These are phyloP conservation scores for Spinacia oleracea DNA, from an alignment of 179 eudicot genomes.

Conservation along the genomic window DNA sequence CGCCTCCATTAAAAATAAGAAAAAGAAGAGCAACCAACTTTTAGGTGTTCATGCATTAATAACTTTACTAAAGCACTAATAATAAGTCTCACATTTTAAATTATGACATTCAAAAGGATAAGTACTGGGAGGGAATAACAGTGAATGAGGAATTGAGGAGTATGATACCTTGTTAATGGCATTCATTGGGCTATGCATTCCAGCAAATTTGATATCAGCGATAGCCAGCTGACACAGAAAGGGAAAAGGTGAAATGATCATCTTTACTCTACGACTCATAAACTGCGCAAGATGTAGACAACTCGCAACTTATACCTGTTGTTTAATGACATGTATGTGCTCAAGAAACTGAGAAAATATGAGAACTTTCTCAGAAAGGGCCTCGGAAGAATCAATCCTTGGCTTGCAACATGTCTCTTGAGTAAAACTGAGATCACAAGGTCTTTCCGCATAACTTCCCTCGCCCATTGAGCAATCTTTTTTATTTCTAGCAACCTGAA, in stretches of 20 bases:
- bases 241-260: slow-evolving; percentile 8
- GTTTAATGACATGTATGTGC: slow-evolving; percentile 91
- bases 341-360: slow-evolving; percentile 98
- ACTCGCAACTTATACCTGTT: slow-evolving; percentile 57
- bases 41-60: no score
- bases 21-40: no score
- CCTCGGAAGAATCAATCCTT: slow-evolving; percentile 32
- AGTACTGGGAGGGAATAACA: background rate
- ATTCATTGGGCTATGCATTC: slow-evolving; percentile 88
- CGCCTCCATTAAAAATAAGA: no score
- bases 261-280: background rate
- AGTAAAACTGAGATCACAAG: slow-evolving; percentile 24
- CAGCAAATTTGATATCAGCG: slow-evolving; percentile 72
- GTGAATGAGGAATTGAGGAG: background rate
- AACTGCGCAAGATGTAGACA: slow-evolving; percentile 1
- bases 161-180: slow-evolving; percentile 60
- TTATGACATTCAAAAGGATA: no score
- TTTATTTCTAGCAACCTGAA: slow-evolving; percentile 49
- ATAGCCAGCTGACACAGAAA: slow-evolving; percentile 56
- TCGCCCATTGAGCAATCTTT: slow-evolving; percentile 28
- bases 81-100: no score
- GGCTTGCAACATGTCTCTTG: slow-evolving; percentile 20
- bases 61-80: no score
- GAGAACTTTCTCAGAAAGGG: slow-evolving; percentile 62
- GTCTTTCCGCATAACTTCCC: slow-evolving; percentile 25